Evolutionary conservation across 768 basidiomycete species (phyloP).

Genomic region (Lactarius sp.): DNA sequence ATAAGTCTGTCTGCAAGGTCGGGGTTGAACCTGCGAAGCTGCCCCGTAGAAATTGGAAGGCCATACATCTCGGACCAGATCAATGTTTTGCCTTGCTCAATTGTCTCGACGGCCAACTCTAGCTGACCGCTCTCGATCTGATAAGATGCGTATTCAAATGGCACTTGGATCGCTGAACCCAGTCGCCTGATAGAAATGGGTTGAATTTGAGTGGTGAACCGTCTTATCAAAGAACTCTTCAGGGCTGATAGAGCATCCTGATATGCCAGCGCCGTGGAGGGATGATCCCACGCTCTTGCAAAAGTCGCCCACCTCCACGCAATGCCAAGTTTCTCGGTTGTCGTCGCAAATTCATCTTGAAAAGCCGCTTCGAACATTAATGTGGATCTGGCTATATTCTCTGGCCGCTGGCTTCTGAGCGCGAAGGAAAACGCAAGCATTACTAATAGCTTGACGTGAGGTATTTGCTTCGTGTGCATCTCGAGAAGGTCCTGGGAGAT

Average conservation of each 20-base stretch:
- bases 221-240: not conserved
- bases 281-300: not conserved
- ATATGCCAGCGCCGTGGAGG: slow-evolving; percentile 2
- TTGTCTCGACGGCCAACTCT: slow-evolving; percentile 6
- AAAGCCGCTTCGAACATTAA: slow-evolving; percentile 3
- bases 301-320: slow-evolving; percentile 4
- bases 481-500: not conserved
- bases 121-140: not conserved
- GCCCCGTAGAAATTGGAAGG: too few relatives aligned
- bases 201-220: not conserved
- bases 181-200: not conserved
- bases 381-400: not conserved
- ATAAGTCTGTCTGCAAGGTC: too few relatives aligned
- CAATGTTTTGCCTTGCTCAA: slow-evolving; percentile 7
- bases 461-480: not conserved
- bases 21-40: too few relatives aligned
- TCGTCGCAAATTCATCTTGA: not conserved
- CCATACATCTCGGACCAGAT: too few relatives aligned
- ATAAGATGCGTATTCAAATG: slow-evolving; percentile 1
- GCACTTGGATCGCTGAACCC: not conserved
- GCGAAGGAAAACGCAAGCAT: slow-evolving; percentile 6
- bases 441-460: not conserved
- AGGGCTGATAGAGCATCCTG: not conserved
- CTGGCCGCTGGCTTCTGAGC: not conserved
- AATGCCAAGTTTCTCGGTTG: not conserved